Conservation (phyloP, 495 filamentous ascomycete species). For the Neohortaea acidophila region DNA sequence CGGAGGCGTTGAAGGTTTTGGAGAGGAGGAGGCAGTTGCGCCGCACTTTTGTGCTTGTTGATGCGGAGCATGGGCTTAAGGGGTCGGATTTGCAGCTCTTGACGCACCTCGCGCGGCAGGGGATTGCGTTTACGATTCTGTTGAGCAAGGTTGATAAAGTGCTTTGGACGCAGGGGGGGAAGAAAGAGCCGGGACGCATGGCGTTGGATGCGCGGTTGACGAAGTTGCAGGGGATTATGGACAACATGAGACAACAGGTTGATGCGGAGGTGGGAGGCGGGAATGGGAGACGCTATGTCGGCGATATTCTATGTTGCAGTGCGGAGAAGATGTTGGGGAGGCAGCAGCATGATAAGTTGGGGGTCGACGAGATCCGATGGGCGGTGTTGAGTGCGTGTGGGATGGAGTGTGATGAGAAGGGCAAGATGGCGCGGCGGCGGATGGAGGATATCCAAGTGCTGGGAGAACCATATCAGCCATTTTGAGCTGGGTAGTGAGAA, state of each 20-base stretch:
- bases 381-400: slow-evolving; percentile 24
- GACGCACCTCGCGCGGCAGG: slow-evolving; percentile 41
- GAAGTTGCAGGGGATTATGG: slow-evolving; percentile 10
- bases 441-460: slow-evolving; percentile 8
- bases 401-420: slow-evolving; percentile 18
- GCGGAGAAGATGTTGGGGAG: slow-evolving; percentile 16
- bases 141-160: slow-evolving; percentile 64
- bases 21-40: slow-evolving; percentile 54
- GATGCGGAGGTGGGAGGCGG: slow-evolving; percentile 12
- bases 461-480: too few relatives aligned
- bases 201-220: slow-evolving; percentile 5
- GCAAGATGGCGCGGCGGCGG: slow-evolving; percentile 3
- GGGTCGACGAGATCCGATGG: slow-evolving; percentile 23
- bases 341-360: slow-evolving; percentile 16
- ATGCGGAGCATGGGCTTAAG: slow-evolving; percentile 70
- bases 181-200: slow-evolving; percentile 6
- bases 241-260: slow-evolving; percentile 11
- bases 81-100: slow-evolving; percentile 52
- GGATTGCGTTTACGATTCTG: slow-evolving; percentile 61
- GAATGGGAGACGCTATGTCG: neutral
- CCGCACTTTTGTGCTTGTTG: slow-evolving; percentile 70
- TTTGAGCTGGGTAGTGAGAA: too few relatives aligned
- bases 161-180: slow-evolving; percentile 17
- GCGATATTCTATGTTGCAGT: slow-evolving; percentile 21
- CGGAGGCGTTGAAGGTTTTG: slow-evolving; percentile 76